Base-by-base conservation (phyloP, 208 protist genomes). In the Leishmania lainsoni region DNA sequence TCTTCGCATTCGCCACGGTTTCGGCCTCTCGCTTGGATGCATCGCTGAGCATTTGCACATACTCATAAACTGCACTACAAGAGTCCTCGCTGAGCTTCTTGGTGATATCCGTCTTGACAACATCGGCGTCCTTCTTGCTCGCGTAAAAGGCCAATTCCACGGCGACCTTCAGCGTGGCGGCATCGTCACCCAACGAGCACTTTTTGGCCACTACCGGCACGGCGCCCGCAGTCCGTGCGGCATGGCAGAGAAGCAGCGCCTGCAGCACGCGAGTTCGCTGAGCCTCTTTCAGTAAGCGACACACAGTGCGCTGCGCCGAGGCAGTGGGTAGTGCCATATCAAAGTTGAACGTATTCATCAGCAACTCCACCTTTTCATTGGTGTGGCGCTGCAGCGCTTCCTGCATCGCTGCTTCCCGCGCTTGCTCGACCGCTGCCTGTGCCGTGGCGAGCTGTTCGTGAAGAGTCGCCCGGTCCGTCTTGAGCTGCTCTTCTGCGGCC, bases 391-490 rank as follows among this genome's bases (percentile, higher is more conserved):
- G 69, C 42, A 52, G 49, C 26, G 35, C 49, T 4, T 29, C 52
- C 20, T 65, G 72, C 12, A 35, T 39, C 42, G 51, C 54, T 9
- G 71, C 56, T 68, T 84, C 76, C 54, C 61, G 66, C 16, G 45
- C 80, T 12, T 65, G 45, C 26, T 42, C 49, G 49, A 78, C 29
- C 22, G 77, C 51, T 17, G 54, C 79, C 29, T 81, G 61, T 22
- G 79, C 68, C 5, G 56, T 49, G 59, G 71, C 45, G 29, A 84
- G 51, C 71, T 87, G 70, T n/a, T 79, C 81, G 4, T 72, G 76
- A 61, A 79, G 52, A 51, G 49, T 52, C 45, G 88, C 80, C 6
- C 91, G 51, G 32, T 89, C 90, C 42, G 74, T 70, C 78, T 93
- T 78, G 56, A 88, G 59, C 9, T 75, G 77, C 14, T 87, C 77